Percentiles rank a stretch among this genome's conserved stretches.
These are phyloP conservation scores for Aspergillus funiculosus DNA, from an alignment of 495 filamentous ascomycete species.

Conservation along the genomic window DNA sequence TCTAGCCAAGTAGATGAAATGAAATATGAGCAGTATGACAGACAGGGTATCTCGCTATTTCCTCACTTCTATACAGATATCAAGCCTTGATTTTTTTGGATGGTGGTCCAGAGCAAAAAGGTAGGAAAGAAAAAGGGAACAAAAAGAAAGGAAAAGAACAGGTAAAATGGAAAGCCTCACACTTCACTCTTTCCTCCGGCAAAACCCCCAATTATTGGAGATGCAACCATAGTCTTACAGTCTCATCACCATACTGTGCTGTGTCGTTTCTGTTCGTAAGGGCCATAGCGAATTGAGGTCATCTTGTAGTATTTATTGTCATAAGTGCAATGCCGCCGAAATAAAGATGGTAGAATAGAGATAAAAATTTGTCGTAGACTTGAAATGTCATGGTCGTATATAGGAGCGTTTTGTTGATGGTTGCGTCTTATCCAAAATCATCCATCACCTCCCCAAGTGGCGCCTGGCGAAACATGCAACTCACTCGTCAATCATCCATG, in stretches of 20 bases:
- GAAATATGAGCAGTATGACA: slow-evolving; percentile 7
- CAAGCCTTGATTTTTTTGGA: slow-evolving; percentile 4
- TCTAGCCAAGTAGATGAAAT: slow-evolving; percentile 20
- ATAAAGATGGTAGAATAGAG: slow-evolving; percentile 11
- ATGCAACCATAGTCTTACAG: slow-evolving; percentile 1
- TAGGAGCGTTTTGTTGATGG: not conserved
- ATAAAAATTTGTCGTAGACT: slow-evolving; percentile 11
- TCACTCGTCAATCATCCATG: slow-evolving; percentile 54
- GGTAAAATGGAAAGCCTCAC: not conserved
- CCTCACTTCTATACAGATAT: slow-evolving; percentile 17
- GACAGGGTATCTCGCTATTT: slow-evolving; percentile 21
- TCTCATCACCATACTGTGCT: slow-evolving; percentile 1
- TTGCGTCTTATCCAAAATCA: slow-evolving; percentile 8
- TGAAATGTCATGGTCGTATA: slow-evolving; percentile 10
- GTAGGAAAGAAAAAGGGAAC: not conserved
- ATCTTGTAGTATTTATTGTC: slow-evolving; percentile 5
- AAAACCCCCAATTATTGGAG: not conserved
- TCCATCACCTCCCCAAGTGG: not conserved
- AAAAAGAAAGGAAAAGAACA: not conserved
- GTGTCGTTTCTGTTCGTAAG: slow-evolving; percentile 16
- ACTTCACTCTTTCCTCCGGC: not conserved
- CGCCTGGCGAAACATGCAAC: not conserved
- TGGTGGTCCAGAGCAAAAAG: not conserved
- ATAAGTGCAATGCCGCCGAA: not conserved
- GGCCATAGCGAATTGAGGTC: slow-evolving; percentile 5